Evolutionary conservation across 1,284 basidiomycete species (phyloP).

Genomic region (Xanthoconium separans): DNA sequence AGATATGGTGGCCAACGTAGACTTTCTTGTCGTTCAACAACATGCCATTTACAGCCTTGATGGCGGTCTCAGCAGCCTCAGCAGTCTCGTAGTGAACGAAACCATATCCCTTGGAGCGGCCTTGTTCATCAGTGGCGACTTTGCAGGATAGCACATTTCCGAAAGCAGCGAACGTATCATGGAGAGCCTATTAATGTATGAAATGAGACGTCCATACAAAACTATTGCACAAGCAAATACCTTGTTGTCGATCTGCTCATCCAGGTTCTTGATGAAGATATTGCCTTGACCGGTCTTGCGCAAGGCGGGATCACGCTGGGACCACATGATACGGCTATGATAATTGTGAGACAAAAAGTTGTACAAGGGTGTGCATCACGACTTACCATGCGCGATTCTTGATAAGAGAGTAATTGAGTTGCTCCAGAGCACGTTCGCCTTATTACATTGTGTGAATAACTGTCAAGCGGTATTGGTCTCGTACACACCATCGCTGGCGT

Average conservation of each 20-base stretch:
- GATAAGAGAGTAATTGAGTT: conserved; percentile 99
- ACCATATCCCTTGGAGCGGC: conserved; percentile 94
- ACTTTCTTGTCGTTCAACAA: conserved; percentile 99
- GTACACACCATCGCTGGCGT: conserved; percentile 83
- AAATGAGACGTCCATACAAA: conserved; percentile 2
- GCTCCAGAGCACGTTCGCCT: conserved; percentile 98
- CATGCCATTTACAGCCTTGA: conserved; percentile 99
- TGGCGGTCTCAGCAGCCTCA: conserved; percentile 94
- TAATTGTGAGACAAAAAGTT: conserved; percentile 1
- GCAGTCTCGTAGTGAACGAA: conserved; percentile 99
- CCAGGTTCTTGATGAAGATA: conserved; percentile 99
- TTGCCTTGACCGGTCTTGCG: conserved; percentile 99
- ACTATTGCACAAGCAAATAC: conserved; percentile 35
- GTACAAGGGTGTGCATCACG: background rate
- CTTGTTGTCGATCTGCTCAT: conserved; percentile 99
- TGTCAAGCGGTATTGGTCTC: background rate
- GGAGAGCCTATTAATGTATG: conserved; percentile 69
- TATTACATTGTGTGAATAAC: conserved; percentile 13
- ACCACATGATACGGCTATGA: conserved; percentile 98
- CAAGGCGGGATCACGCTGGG: conserved; percentile 98
- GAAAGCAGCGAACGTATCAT: conserved; percentile 99
- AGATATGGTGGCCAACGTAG: conserved; percentile 97
- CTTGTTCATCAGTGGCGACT: conserved; percentile 93
- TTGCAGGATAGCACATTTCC: conserved; percentile 99
- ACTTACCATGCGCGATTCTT: conserved; percentile 93